These are phyloP conservation scores for Suillus americanus DNA, from an alignment of 768 basidiomycete species.

Conservation along the genomic window DNA sequence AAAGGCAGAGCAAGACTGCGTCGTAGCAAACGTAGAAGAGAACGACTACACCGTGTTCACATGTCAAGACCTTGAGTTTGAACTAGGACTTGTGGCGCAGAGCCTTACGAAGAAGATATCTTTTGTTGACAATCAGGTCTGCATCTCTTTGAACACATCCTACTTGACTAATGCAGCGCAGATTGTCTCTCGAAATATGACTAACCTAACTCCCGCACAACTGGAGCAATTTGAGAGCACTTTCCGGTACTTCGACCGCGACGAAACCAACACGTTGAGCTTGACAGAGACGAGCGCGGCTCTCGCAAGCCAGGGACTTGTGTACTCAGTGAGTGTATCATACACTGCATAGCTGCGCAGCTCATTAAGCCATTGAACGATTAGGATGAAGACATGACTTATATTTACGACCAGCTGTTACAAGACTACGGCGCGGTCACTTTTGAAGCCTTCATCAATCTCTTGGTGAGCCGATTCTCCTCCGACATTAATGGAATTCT, in stretches of 20 bases:
- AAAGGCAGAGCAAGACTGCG: conserved; percentile 72
- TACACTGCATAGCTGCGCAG: neutral
- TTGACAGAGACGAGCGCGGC: conserved; percentile 91
- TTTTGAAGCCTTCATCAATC: conserved; percentile 92
- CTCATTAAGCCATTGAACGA: conserved; percentile 2
- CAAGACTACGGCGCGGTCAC: conserved; percentile 85
- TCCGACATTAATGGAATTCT: neutral
- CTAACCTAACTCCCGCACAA: conserved; percentile 92
- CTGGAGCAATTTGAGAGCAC: conserved; percentile 96
- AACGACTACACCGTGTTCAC: conserved; percentile 95
- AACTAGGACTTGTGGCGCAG: conserved; percentile 78
- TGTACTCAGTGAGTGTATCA: conserved; percentile 66
- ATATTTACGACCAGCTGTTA: conserved; percentile 77
- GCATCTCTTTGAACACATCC: neutral
- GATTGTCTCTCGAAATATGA: conserved; percentile 93
- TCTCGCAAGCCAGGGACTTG: conserved; percentile 89
- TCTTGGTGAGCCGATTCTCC: conserved; percentile 58
- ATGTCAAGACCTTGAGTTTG: conserved; percentile 85
- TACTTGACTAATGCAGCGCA: conserved; percentile 30
- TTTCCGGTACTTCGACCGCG: conserved; percentile 96
- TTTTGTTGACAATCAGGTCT: conserved; percentile 94
- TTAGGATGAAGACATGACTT: conserved; percentile 85
- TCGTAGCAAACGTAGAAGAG: conserved; percentile 90
- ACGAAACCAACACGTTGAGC: conserved; percentile 85
- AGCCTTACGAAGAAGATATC: conserved; percentile 87